phyloP scores from a whole-genome alignment of 2,329 filamentous ascomycete genomes.

The Paraconiothyrium brasiliense region DNA sequence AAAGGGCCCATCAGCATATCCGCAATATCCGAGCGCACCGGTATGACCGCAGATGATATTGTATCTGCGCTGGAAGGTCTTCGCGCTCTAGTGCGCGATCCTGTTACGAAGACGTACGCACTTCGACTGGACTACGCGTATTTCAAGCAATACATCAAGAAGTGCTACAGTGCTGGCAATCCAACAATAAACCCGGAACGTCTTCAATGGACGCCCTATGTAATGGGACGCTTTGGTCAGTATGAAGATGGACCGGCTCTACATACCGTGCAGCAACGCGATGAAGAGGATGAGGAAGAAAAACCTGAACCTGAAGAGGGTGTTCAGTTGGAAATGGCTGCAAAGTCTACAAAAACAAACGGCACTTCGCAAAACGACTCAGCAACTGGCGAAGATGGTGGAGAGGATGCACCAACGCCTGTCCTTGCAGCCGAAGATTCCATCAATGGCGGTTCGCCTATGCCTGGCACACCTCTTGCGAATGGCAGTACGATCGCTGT shows the following conservation, averaged over 20 bases:
- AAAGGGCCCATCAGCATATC: conserved; percentile 65
- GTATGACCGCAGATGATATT: conserved; percentile 95
- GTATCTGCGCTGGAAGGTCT: conserved; percentile 92
- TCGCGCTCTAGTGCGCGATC: conserved; percentile 87
- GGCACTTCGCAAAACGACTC: conserved; percentile 29
- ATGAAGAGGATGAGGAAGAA: conserved; percentile 68
- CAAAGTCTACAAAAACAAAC: conserved; percentile 32
- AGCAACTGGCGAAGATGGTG: conserved; percentile 21
- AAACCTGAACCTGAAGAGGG: conserved; percentile 54
- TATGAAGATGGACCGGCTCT: conserved; percentile 84
- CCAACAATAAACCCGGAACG: conserved; percentile 82
- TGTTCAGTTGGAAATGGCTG: conserved; percentile 48
- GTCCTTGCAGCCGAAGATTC: conserved; percentile 39
- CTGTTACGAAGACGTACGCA: conserved; percentile 86
- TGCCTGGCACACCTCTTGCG: conserved; percentile 43
- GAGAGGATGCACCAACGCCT: conserved; percentile 26
- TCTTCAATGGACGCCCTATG: conserved; percentile 94
- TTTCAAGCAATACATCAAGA: conserved; percentile 85
- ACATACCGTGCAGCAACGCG: conserved; percentile 86
- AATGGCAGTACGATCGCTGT: conserved; percentile 42
- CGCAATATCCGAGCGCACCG: conserved; percentile 85
- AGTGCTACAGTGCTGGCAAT: conserved; percentile 89
- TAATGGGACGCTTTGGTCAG: conserved; percentile 88
- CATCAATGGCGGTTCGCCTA: conserved; percentile 41
- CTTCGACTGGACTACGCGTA: conserved; percentile 86